Evolutionary conservation across 176 grass and related monocot species (phyloP).

Genomic region (Oryza longistaminata): DNA sequence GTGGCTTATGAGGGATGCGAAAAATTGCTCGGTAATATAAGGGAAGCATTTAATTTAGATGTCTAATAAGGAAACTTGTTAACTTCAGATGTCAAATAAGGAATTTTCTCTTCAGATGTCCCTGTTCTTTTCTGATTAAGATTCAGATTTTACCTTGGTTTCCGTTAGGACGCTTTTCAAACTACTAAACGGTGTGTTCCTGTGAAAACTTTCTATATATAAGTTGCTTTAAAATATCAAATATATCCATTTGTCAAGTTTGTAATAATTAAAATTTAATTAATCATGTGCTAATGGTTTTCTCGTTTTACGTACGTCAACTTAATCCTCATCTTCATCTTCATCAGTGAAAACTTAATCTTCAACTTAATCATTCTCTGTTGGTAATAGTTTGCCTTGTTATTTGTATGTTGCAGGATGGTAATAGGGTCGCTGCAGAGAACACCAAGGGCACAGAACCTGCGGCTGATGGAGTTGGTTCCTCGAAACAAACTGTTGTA

Average conservation of each 20-base stretch:
- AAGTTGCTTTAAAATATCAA: too few species aligned
- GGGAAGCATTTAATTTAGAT: neutral
- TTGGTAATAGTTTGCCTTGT: neutral
- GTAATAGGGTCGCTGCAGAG: conserved; percentile 27
- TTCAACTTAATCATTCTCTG: neutral
- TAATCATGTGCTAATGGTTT: too few species aligned
- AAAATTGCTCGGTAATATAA: neutral
- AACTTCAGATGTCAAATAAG: neutral
- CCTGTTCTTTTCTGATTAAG: too few species aligned
- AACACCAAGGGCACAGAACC: conserved; percentile 34
- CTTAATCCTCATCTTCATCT: too few species aligned
- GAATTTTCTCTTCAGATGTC: neutral
- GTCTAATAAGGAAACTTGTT: neutral
- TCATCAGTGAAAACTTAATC: too few species aligned
- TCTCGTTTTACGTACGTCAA: too few species aligned
- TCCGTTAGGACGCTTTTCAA: too few species aligned
- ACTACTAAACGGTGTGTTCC: too few species aligned
- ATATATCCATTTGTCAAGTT: too few species aligned
- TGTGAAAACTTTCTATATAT: too few species aligned
- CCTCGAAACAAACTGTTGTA: conserved; percentile 43
- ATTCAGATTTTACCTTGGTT: too few species aligned
- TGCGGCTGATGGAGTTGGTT: conserved; percentile 42
- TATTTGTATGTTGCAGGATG: conserved; percentile 37
- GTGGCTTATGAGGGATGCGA: neutral
- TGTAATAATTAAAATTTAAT: too few species aligned